A percentile compares a stretch with the other conserved stretches of the same genome.
These are phyloP conservation scores for Plasmodium knowlesi DNA, from an alignment of 169 alveolate species.

Conservation along the genomic window DNA sequence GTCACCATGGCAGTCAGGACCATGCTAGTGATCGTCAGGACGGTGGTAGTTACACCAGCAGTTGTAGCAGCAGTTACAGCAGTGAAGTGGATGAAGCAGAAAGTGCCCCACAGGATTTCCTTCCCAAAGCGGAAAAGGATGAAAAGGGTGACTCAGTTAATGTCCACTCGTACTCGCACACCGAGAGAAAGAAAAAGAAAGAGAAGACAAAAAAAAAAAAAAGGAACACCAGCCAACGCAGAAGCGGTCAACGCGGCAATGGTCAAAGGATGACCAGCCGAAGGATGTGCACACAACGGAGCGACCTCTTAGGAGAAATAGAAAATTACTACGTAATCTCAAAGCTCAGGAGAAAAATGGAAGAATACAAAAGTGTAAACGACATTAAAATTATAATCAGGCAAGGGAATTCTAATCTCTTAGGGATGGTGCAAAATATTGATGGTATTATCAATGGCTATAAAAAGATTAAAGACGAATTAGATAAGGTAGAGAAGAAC, in stretches of 20 bases:
- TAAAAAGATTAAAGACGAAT: slow-evolving; percentile 29
- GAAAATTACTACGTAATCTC: slow-evolving; percentile 55
- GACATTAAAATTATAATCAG: slow-evolving; percentile 42
- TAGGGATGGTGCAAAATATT: slow-evolving; percentile 23
- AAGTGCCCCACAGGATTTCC: not conserved
- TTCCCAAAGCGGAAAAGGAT: not conserved
- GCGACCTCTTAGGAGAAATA: slow-evolving; percentile 19
- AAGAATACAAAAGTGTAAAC: slow-evolving; percentile 31
- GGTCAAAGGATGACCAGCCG: not conserved
- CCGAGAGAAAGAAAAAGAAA: not conserved
- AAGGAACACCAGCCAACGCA: not conserved
- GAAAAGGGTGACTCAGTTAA: not conserved
- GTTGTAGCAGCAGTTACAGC: not conserved
- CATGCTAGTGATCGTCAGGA: not conserved
- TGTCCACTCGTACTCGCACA: not conserved
- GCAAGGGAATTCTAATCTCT: slow-evolving; percentile 10
- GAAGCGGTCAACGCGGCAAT: not conserved
- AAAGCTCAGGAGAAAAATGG: slow-evolving; percentile 64
- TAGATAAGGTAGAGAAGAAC: slow-evolving; percentile 36
- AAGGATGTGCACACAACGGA: not conserved
- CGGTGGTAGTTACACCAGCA: not conserved
- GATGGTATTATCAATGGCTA: slow-evolving; percentile 14
- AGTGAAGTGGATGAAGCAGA: not conserved
- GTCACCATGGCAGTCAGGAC: not conserved
- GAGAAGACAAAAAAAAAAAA: not conserved